Evolutionary conservation across 2,329 filamentous ascomycete genomes (phyloP).

Genomic region (Boeremia exigua): DNA sequence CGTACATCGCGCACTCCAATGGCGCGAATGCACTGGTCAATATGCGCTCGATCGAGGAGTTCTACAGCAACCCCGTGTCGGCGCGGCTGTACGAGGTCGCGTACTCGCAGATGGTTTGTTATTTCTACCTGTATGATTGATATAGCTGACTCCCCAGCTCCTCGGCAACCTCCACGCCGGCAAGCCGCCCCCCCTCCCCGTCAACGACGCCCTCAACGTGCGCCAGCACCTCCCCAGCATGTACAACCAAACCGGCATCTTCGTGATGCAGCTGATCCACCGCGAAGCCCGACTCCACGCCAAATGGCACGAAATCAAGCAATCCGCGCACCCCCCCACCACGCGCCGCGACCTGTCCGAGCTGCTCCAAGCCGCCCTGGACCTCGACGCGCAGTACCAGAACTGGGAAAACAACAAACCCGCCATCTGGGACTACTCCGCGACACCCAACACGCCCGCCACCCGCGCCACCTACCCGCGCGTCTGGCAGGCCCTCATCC

Average conservation of each 20-base stretch:
- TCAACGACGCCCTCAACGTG: conserved; percentile 22
- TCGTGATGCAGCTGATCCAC: conserved; percentile 35
- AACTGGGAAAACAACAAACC: conserved; percentile 33
- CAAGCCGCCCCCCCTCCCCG: conserved; percentile 31
- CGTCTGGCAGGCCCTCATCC: conserved; percentile 33
- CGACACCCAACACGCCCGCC: conserved; percentile 32
- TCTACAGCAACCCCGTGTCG: conserved; percentile 32
- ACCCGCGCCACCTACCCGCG: conserved; percentile 24
- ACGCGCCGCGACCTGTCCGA: conserved; percentile 28
- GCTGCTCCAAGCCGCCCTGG: conserved; percentile 30
- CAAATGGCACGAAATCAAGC: conserved; percentile 36
- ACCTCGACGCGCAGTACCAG: conserved; percentile 35
- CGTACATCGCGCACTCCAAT: conserved; percentile 34
- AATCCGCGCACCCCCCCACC: conserved; percentile 19
- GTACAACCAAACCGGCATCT: conserved; percentile 28
- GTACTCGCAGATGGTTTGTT: conserved; percentile 34
- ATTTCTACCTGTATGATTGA: too few species aligned
- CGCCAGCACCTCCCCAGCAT: conserved; percentile 22
- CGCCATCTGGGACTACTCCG: conserved; percentile 26
- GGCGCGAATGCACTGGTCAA: conserved; percentile 39
- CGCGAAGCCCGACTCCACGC: conserved; percentile 33
- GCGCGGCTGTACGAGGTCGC: conserved; percentile 37
- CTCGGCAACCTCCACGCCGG: conserved; percentile 35
- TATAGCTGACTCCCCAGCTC: too few species aligned
- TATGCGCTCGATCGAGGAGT: conserved; percentile 33